Conservation (phyloP, 2,329 filamentous ascomycete species). For the Chrysosporium queenslandicum region DNA sequence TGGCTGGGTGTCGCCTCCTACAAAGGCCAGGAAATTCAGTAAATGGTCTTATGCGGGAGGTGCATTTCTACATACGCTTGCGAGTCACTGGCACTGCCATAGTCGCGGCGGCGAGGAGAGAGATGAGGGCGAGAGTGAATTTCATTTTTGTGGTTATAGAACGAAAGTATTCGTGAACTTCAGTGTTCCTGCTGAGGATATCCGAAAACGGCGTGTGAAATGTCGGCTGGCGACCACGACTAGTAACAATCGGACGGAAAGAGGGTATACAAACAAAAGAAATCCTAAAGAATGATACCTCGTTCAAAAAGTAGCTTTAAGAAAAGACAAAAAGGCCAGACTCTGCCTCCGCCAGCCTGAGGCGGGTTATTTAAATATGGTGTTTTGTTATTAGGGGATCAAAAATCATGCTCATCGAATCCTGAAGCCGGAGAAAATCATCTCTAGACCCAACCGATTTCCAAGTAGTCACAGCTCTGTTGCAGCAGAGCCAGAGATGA, state of each 20-base stretch:
- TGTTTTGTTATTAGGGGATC: not conserved
- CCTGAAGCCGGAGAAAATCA: not conserved
- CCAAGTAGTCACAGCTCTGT: constrained; percentile 6
- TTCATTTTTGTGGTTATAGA: too few species aligned
- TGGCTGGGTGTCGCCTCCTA: constrained; percentile 15
- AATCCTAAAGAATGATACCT: not conserved
- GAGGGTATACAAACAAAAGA: not conserved
- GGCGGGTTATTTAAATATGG: constrained; percentile 1
- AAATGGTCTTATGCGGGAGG: not conserved
- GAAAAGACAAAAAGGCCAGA: not conserved
- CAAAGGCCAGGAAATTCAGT: not conserved
- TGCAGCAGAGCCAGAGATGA: not conserved
- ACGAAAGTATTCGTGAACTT: too few species aligned
- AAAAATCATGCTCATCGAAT: not conserved
- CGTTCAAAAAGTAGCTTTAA: not conserved
- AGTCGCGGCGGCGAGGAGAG: constrained; percentile 15
- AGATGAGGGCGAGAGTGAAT: constrained; percentile 13
- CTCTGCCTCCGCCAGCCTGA: not conserved
- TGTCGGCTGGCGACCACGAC: constrained; percentile 4
- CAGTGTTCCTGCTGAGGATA: too few species aligned
- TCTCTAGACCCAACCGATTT: not conserved
- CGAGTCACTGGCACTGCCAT: constrained; percentile 14
- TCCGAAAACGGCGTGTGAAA: not conserved
- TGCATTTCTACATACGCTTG: constrained; percentile 12
- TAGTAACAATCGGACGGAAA: not conserved